phyloP scores from a whole-genome alignment of 139 green algal species.

The Micractinium sp. region DNA sequence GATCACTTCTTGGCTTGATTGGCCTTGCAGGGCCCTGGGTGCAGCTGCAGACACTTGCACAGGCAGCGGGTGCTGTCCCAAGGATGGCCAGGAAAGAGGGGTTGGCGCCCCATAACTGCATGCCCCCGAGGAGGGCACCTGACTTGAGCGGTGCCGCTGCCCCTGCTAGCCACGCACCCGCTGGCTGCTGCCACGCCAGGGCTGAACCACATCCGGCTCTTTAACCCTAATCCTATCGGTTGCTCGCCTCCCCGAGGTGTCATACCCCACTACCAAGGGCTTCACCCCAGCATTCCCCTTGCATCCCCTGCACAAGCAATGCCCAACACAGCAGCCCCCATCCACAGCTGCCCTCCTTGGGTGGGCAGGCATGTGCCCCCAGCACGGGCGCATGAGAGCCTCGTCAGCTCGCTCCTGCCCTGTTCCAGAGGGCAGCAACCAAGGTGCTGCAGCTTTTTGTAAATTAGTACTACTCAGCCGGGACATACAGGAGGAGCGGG shows the following conservation, averaged over 20 bases:
- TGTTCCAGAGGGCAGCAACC: background rate
- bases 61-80: background rate
- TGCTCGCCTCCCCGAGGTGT: constrained; percentile 25
- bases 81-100: no score
- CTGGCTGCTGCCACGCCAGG: constrained; percentile 8
- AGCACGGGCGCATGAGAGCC: background rate
- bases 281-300: constrained; percentile 9
- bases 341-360: background rate
- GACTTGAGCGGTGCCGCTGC: background rate
- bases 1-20: background rate
- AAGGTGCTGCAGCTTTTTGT: constrained; percentile 22
- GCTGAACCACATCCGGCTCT: background rate
- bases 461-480: no score
- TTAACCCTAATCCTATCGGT: constrained; percentile 31
- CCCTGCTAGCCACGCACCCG: background rate
- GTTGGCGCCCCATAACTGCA: background rate
- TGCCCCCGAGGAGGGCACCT: no score
- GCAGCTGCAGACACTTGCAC: no score
- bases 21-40: no score
- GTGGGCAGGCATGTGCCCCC: background rate
- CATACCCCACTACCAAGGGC: background rate
- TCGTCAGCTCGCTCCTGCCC: constrained; percentile 9
- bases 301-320: background rate
- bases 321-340: background rate
- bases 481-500: no score